phyloP scores from a whole-genome alignment of 495 filamentous ascomycete genomes.

The Evansstolkia leycettana region DNA sequence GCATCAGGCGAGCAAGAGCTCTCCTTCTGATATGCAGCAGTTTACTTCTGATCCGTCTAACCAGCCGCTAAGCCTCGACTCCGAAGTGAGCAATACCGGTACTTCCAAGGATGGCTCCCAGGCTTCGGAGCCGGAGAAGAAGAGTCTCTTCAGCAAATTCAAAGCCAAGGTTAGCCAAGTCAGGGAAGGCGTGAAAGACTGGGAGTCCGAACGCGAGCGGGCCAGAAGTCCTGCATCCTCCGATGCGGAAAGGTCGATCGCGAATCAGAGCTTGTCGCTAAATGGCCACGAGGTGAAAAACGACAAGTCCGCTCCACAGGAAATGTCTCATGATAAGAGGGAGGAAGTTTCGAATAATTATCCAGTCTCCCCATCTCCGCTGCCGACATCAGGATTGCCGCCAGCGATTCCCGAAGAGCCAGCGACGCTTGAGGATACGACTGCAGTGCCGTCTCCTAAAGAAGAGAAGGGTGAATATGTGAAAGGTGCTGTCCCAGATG shows the following conservation, averaged over 20 bases:
- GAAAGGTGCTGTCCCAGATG: no score
- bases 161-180: constrained; percentile 72
- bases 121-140: constrained; percentile 43
- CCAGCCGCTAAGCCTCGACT: constrained; percentile 27
- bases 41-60: constrained; percentile 23
- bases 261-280: constrained; percentile 18
- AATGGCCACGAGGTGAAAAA: constrained; percentile 6
- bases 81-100: constrained; percentile 22
- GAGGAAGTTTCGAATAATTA: no score
- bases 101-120: constrained; percentile 19
- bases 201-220: constrained; percentile 37
- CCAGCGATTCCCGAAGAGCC: constrained; percentile 32
- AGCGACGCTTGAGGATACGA: constrained; percentile 16
- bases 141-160: constrained; percentile 72
- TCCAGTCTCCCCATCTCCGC: constrained; percentile 17
- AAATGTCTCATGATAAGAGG: constrained; percentile 18
- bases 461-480: neutral
- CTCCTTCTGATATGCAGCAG: constrained; percentile 16
- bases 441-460: neutral
- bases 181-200: constrained; percentile 54
- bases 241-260: constrained; percentile 16
- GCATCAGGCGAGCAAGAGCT: constrained; percentile 18
- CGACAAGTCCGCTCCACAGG: constrained; percentile 14
- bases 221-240: constrained; percentile 40
- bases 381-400: constrained; percentile 21